Conservation (phyloP, 148 eudicot genomes). For the Silene latifolia region DNA sequence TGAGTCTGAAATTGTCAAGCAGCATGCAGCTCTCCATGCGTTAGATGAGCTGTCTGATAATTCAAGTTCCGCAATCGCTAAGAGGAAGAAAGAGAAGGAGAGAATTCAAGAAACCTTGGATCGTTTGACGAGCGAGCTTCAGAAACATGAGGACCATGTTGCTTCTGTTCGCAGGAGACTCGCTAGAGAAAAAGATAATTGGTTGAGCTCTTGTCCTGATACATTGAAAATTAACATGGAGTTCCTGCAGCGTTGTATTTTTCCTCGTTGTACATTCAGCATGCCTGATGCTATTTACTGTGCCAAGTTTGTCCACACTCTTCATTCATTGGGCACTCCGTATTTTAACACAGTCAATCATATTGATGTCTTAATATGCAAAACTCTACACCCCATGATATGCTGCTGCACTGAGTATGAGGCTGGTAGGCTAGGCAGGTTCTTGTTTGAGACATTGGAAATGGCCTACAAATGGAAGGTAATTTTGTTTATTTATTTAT, state of each 20-base stretch:
- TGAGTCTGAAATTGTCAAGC: constrained; percentile 89
- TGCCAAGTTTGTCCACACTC: constrained; percentile 92
- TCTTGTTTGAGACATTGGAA: constrained; percentile 83
- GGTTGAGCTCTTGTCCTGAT: constrained; percentile 97
- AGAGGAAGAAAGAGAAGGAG: constrained; percentile 96
- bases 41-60: constrained; percentile 93
- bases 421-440: constrained; percentile 92
- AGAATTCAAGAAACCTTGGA: constrained; percentile 92
- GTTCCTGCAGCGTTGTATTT: constrained; percentile 94
- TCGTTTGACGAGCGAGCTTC: constrained; percentile 72
- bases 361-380: constrained; percentile 91
- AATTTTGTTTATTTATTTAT: not conserved
- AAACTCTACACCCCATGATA: constrained; percentile 98
- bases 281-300: constrained; percentile 98
- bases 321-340: constrained; percentile 92
- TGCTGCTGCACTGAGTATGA: constrained; percentile 99
- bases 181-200: constrained; percentile 83
- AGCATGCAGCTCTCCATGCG: constrained; percentile 85
- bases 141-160: constrained; percentile 82
- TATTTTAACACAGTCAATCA: constrained; percentile 96
- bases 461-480: constrained; percentile 97
- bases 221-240: constrained; percentile 96
- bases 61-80: constrained; percentile 92
- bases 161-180: constrained; percentile 84
- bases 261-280: constrained; percentile 96